These are phyloP conservation scores for Cutaneotrichosporon cutaneum DNA, from an alignment of 1,284 basidiomycete species.

Conservation along the genomic window DNA sequence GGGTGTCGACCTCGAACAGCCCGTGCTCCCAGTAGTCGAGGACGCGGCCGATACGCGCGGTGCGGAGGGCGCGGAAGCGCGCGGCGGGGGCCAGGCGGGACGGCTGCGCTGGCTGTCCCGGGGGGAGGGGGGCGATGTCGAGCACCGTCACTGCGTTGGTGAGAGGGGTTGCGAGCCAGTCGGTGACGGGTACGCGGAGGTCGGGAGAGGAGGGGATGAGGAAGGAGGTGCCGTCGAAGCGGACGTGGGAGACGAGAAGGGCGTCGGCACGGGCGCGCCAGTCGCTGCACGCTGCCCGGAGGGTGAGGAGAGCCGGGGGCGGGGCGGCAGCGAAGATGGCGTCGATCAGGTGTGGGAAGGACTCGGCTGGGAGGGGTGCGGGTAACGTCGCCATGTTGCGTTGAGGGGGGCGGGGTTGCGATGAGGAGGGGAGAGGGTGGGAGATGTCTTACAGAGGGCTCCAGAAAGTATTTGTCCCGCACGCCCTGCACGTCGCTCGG, in stretches of 20 bases:
- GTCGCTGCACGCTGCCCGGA: neutral
- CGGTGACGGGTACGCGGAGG: neutral
- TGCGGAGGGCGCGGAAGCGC: neutral
- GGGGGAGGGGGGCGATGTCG: neutral
- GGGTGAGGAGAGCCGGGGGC: neutral
- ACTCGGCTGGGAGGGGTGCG: neutral
- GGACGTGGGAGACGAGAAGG: neutral
- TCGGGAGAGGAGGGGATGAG: neutral
- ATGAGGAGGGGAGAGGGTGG: neutral
- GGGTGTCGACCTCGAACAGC: conserved; percentile 1
- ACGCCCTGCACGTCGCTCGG: too few relatives aligned
- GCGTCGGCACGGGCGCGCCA: neutral
- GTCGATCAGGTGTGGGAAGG: neutral
- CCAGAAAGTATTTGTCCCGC: too few relatives aligned
- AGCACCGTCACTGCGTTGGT: neutral
- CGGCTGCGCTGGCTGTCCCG: neutral
- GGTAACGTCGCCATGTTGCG: too few relatives aligned
- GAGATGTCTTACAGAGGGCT: too few relatives aligned
- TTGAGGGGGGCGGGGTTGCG: neutral
- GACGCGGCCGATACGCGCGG: neutral
- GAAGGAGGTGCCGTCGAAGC: neutral
- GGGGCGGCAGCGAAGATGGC: neutral
- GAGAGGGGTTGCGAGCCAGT: neutral
- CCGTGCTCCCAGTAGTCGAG: conserved; percentile 7
- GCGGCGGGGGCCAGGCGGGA: neutral